These are phyloP conservation scores for Parietichytrium sp. DNA, from an alignment of 108 stramenopile genomes.

Conservation along the genomic window DNA sequence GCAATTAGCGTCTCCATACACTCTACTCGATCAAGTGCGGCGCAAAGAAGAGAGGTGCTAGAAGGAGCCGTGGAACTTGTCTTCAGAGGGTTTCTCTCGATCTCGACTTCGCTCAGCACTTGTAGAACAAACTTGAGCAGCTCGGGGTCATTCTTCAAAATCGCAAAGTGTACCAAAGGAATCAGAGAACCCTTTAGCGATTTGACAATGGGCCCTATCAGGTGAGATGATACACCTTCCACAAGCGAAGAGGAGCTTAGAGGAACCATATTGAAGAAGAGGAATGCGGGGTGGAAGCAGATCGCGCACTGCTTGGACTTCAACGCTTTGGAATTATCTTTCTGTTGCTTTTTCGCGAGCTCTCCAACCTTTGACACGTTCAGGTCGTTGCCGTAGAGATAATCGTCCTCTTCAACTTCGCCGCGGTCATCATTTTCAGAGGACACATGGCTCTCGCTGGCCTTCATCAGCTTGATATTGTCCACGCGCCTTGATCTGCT, in stretches of 20 bases:
- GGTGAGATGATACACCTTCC: not conserved
- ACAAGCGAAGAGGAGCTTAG: not conserved
- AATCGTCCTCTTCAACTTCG: not conserved
- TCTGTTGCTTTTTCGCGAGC: not conserved
- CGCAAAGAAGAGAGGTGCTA: not conserved
- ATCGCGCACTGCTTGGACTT: not conserved
- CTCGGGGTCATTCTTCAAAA: not conserved
- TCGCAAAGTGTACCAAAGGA: not conserved
- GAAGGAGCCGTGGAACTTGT: not conserved
- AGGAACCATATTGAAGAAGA: not conserved
- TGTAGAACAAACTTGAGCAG: not conserved
- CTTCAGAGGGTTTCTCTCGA: not conserved
- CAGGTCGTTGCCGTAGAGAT: not conserved
- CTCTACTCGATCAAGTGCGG: constrained; percentile 6
- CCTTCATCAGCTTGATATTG: constrained; percentile 15
- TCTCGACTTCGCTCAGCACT: not conserved
- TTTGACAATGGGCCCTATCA: not conserved
- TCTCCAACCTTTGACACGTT: too few species aligned
- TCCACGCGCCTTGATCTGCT: not conserved
- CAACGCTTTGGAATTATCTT: not conserved
- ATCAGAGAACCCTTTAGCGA: not conserved
- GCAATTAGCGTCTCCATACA: not conserved
- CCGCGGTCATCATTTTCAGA: not conserved
- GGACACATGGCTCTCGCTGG: not conserved
- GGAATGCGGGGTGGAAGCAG: not conserved